Base-by-base conservation (phyloP, 306 rosid genomes). In the Quercus engelmannii region DNA sequence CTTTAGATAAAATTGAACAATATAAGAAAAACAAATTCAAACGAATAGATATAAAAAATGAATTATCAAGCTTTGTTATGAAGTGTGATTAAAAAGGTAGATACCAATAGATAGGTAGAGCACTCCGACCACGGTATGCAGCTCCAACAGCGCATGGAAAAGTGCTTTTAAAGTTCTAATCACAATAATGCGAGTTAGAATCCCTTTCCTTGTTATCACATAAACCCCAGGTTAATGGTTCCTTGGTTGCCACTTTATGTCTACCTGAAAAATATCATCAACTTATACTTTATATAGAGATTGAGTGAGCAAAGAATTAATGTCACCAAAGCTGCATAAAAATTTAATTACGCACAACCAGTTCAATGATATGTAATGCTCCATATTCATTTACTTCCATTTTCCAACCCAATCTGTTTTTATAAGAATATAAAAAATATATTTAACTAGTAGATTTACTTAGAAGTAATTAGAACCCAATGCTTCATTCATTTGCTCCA, bases 151-250 rank as follows among this genome's bases (percentile, higher is more conserved):
- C 0, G 5, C 99, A 95, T 41, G 99, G 98, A 68, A 89, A 91
- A 6, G 91, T 90, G 19, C 67, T 69, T 76, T 95, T 92, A 93
- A 43, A 93, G 77, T 79, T 90, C 19, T 95, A 94, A 71, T 95
- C 90, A 63, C 99, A 95, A 84, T 95, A 95, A 52, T 79, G 54
- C 84, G 89, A 98, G 84, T 88, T 89, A 38, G 98, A 98, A 87
- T 98, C 91, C 98, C 91, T 82, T 85, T 95, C 98, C 81, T 73
- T 91, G 89, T 91, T 95, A 85, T 88, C 91, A 83, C 99, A 95
- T 35, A 93, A 94, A 59, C 99, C 99, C 92, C 92, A 95, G 19
- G 98, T 97, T 74, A 82, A 79, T n/a, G 98, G 98, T 76, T 98
- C 99, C 84, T 98, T 98, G 0, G 98, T 91, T 43, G 93, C 94